phyloP scores from a whole-genome alignment of 768 basidiomycete genomes.

The Lepiota brunneoincarnata region DNA sequence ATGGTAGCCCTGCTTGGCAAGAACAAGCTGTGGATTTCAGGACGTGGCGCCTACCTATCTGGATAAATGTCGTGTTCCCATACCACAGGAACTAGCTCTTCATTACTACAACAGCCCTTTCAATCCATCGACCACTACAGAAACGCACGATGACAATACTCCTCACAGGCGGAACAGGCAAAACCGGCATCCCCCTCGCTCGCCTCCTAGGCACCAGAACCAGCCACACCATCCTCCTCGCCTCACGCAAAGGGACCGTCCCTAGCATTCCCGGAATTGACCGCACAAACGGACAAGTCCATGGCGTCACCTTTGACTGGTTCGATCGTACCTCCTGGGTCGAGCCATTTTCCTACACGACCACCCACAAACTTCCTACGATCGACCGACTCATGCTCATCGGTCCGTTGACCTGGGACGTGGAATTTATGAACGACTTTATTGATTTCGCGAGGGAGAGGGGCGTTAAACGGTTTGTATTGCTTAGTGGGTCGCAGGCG shows the following conservation, averaged over 20 bases:
- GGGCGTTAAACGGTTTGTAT: no score
- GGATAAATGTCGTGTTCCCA: no score
- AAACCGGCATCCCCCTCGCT: slow-evolving; percentile 17
- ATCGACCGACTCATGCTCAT: slow-evolving; percentile 21
- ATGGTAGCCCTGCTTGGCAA: no score
- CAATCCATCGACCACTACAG: no score
- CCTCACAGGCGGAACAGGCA: slow-evolving; percentile 22
- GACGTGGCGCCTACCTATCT: no score
- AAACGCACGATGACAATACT: slow-evolving; percentile 31
- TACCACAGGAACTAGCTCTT: no score
- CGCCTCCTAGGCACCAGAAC: slow-evolving; percentile 21
- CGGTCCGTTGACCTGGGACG: slow-evolving; percentile 15
- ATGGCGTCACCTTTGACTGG: slow-evolving; percentile 35
- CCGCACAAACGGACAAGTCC: slow-evolving; percentile 10
- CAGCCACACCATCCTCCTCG: slow-evolving; percentile 23
- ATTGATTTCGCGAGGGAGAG: no score
- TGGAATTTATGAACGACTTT: not conserved
- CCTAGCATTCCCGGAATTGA: no score
- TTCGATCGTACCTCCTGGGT: slow-evolving; percentile 22
- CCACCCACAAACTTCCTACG: not conserved
- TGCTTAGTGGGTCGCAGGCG: slow-evolving; percentile 17
- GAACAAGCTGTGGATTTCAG: no score
- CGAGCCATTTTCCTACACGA: slow-evolving; percentile 6
- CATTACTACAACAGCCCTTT: no score
- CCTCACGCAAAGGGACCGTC: slow-evolving; percentile 24